Base-by-base conservation (phyloP, 768 basidiomycete genomes). In the Favolaschia claudopus region DNA sequence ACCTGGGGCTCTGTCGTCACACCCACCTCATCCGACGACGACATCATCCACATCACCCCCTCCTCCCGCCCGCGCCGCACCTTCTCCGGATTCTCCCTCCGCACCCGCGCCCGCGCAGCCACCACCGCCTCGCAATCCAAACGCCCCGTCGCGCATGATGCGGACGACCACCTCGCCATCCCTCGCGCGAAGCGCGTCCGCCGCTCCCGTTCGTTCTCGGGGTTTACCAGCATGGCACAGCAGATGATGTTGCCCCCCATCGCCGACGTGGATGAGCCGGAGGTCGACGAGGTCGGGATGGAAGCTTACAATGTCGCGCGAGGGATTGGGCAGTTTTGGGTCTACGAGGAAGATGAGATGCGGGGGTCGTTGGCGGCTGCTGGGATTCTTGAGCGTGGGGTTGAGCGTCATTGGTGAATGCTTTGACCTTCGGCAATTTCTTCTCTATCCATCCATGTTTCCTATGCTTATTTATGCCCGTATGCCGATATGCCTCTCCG, bases 151-250 rank as follows among this genome's bases (percentile, higher is more conserved):
- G 31, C 47, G n/a, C 39, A 42, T 40, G 32, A 9, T 4, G 47
- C 59, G 15, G 53, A 50, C 20, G 40, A 8, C 19, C 9, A 60
- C 42, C 28, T 45, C 34, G 46, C 59, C 27, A n/a, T n/a, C 43
- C n/a, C 27, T 6, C 45, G 52, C 40, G 15, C 31, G 14, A 37
- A 22, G 12, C 58, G 46, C 27, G 53, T 50, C 12, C 53, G 58
- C 31, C 58, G 51, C 52, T 60, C 58, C 37, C 58, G 52, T 38
- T 60, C 58, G 25, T 60, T 60, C 52, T 60, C 58, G 3, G 58
- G 58, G n/a, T 60, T 60, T 52, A 60, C 58, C 20, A 54, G 38
- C 51, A 53, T 50, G 56, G 55, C 55, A 40, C 47, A 50, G 13
- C 48, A 29, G n/a, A 47, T 43, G 3, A 38, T 58, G 14, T 27